phyloP scores from a whole-genome alignment of 2,329 filamentous ascomycete genomes.

The Colletotrichum shisoi region DNA sequence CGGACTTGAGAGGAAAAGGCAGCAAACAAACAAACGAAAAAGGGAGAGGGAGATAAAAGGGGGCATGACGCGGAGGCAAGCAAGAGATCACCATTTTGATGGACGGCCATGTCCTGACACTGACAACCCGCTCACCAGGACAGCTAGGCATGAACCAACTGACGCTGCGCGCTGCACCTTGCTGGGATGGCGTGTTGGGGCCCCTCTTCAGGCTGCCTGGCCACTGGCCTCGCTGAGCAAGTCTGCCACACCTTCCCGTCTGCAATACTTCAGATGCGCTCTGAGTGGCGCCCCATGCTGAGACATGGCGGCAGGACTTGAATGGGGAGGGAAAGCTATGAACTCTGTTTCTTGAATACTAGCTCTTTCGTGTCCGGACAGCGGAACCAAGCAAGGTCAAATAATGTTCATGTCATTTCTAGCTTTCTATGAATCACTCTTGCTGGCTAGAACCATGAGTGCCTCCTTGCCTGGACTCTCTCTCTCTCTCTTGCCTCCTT shows the following conservation, averaged over 20 bases:
- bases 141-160: conserved; percentile 19
- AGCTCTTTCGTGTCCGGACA: not conserved
- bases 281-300: conserved; percentile 34
- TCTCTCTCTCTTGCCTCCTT: not conserved
- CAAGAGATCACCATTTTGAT: conserved; percentile 5
- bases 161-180: not conserved
- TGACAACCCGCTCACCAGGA: conserved; percentile 27
- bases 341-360: conserved; percentile 24
- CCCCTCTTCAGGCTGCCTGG: conserved; percentile 24
- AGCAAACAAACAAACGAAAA: not conserved
- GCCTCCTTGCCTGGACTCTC: not conserved
- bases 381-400: not conserved
- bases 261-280: conserved; percentile 34
- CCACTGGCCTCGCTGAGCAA: conserved; percentile 17
- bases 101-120: conserved; percentile 16
- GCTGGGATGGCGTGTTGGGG: conserved; percentile 24
- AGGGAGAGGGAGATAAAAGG: not conserved
- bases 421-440: conserved; percentile 8
- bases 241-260: conserved; percentile 32
- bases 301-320: conserved; percentile 35
- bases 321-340: conserved; percentile 28
- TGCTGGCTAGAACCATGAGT: conserved; percentile 1
- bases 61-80: not conserved
- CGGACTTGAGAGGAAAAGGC: not conserved
- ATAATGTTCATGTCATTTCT: conserved; percentile 24